Percentiles rank a stretch among this genome's conserved stretches.
These are phyloP conservation scores for Xerocomus alliaceus DNA, from an alignment of 1,284 basidiomycete genomes.

Conservation along the genomic window DNA sequence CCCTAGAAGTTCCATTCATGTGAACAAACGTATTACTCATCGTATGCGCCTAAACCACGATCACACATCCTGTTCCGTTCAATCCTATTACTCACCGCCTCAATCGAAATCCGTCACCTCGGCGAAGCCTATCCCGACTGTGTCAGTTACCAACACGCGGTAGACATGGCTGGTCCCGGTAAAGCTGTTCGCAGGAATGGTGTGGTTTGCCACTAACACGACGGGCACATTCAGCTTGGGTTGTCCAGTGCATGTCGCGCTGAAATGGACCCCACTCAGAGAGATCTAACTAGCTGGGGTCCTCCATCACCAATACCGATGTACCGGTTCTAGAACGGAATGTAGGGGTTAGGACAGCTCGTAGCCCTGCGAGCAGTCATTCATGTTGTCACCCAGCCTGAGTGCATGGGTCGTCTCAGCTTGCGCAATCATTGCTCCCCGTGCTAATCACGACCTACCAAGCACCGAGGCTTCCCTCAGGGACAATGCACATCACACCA, in stretches of 20 bases:
- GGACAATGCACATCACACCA: slow-evolving; percentile 49
- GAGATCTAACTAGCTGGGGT: slow-evolving; percentile 3
- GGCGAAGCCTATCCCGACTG: slow-evolving; percentile 38
- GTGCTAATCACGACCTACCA: slow-evolving; percentile 49
- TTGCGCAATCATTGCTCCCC: neutral
- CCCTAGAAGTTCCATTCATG: slow-evolving; percentile 53
- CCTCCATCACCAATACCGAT: neutral
- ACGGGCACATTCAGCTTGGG: slow-evolving; percentile 40
- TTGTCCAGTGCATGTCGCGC: slow-evolving; percentile 37
- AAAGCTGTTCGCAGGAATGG: slow-evolving; percentile 50
- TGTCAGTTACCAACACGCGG: neutral
- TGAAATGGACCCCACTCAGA: slow-evolving; percentile 60
- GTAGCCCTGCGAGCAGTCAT: neutral
- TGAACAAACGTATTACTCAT: slow-evolving; percentile 57
- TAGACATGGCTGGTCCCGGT: slow-evolving; percentile 48
- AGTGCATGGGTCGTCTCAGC: neutral
- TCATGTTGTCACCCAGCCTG: neutral
- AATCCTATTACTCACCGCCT: slow-evolving; percentile 47
- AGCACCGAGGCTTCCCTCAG: slow-evolving; percentile 60
- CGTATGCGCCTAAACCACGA: slow-evolving; percentile 48
- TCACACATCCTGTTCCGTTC: no score
- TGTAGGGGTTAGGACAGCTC: neutral
- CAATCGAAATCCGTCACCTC: slow-evolving; percentile 71
- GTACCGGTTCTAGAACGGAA: neutral
- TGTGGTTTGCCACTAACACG: slow-evolving; percentile 50